Percentiles rank a stretch among this genome's conserved stretches.
These are phyloP conservation scores for Calocybe gangraenosa DNA, from an alignment of 768 basidiomycete genomes.

Conservation along the genomic window DNA sequence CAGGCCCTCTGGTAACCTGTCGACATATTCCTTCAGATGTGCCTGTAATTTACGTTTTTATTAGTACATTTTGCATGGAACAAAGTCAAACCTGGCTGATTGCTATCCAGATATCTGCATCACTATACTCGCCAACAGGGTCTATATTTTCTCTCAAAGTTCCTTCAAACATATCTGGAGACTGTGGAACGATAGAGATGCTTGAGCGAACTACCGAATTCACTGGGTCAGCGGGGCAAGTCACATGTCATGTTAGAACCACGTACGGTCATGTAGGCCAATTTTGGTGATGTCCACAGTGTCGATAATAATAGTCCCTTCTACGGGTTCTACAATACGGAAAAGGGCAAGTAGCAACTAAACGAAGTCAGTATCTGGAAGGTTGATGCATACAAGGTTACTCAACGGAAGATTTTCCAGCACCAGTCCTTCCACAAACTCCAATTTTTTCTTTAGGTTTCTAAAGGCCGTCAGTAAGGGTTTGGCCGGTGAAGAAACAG, in stretches of 20 bases:
- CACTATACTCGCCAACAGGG: conserved; percentile 69
- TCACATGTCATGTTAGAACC: conserved; percentile 5
- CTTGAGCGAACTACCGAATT: conserved; percentile 56
- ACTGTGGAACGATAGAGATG: conserved; percentile 87
- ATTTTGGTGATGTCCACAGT: conserved; percentile 72
- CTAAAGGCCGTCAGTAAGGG: conserved; percentile 30
- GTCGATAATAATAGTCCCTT: conserved; percentile 69
- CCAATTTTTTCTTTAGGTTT: conserved; percentile 83
- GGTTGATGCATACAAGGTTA: not conserved
- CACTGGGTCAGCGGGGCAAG: not conserved
- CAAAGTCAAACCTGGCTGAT: conserved; percentile 52
- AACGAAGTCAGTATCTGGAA: not conserved
- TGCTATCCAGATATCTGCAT: conserved; percentile 85
- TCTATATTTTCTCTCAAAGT: conserved; percentile 86
- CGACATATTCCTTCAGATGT: conserved; percentile 65
- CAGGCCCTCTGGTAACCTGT: conserved; percentile 58
- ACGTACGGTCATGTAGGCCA: conserved; percentile 67
- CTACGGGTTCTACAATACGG: conserved; percentile 68
- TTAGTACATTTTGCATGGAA: not conserved
- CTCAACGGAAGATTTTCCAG: conserved; percentile 71
- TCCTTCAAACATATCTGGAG: conserved; percentile 66
- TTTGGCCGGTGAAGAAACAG: not conserved
- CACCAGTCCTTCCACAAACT: conserved; percentile 82
- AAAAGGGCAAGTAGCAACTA: conserved; percentile 69
- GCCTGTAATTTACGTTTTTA: conserved; percentile 32